A percentile compares a stretch with the other conserved stretches of the same genome.
phyloP scores from a whole-genome alignment of 345 rosid species.

The Anastatica hierochuntica region DNA sequence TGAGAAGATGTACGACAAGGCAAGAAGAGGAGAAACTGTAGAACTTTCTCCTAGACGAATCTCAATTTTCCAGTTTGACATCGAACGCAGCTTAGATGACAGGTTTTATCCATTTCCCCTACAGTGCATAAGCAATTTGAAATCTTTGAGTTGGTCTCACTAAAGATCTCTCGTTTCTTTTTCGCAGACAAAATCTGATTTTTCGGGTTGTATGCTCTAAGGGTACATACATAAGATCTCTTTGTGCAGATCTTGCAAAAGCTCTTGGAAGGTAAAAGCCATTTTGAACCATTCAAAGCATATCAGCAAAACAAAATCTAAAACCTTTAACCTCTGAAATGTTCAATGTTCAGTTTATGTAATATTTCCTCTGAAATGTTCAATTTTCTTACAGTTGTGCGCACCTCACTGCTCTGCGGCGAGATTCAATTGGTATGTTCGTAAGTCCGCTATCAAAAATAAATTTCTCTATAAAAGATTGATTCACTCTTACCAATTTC shows the following conservation, averaged over 20 bases:
- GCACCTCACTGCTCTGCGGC: conserved; percentile 83
- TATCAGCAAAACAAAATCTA: too few species aligned
- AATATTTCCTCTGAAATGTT: too few species aligned
- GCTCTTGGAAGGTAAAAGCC: conserved; percentile 63
- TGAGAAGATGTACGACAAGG: conserved; percentile 93
- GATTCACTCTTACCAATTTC: not conserved
- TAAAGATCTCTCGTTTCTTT: not conserved
- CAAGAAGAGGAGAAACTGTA: conserved; percentile 84
- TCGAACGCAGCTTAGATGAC: conserved; percentile 89
- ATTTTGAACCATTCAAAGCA: too few species aligned
- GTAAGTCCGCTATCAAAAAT: not conserved
- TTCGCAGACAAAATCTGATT: conserved; percentile 78
- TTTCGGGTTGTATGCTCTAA: conserved; percentile 80
- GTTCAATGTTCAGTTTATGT: too few species aligned
- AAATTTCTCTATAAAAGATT: not conserved
- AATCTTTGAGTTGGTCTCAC: not conserved
- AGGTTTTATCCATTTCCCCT: conserved; percentile 28
- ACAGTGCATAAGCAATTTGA: not conserved
- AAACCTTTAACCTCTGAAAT: too few species aligned
- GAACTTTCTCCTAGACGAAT: conserved; percentile 87
- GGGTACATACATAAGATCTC: conserved; percentile 89
- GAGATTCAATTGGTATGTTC: conserved; percentile 83
- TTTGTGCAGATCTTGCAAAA: conserved; percentile 91
- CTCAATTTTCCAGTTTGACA: conserved; percentile 72
- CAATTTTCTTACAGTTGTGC: conserved; percentile 58